Evolutionary conservation across 2,329 filamentous ascomycete species (phyloP).

Genomic region (Colletotrichum cereale): DNA sequence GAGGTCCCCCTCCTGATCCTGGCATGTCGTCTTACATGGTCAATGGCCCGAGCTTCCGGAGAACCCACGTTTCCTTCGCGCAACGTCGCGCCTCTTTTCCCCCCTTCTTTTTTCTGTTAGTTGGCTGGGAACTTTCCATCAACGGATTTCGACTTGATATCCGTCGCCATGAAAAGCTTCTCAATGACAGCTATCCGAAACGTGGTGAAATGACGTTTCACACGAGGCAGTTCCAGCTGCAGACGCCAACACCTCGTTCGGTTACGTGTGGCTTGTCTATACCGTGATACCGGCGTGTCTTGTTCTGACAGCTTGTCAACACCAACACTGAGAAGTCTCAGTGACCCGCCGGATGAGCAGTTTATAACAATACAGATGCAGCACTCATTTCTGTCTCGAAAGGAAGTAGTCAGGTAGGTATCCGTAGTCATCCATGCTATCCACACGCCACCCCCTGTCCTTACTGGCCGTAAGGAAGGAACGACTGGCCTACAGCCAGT

Average conservation of each 20-base stretch:
- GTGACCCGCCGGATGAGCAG: neutral
- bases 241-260: neutral
- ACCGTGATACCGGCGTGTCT: neutral
- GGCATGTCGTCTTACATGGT: conserved; percentile 23
- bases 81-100: neutral
- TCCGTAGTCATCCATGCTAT: neutral
- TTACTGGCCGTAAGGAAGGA: neutral
- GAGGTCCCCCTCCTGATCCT: neutral
- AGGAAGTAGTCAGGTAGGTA: neutral
- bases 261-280: neutral
- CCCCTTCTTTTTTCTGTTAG: neutral
- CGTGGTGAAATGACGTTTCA: neutral
- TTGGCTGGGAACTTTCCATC: neutral
- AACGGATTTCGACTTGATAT: neutral
- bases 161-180: neutral
- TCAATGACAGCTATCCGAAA: neutral
- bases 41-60: conserved; percentile 24
- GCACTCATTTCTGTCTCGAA: neutral
- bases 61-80: neutral
- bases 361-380: neutral
- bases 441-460: too few species aligned
- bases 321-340: neutral
- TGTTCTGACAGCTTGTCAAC: neutral
- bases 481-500: too few species aligned
- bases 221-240: neutral